Evolutionary conservation across 306 rosid genomes (phyloP).

Genomic region (Adenanthera pavonina): DNA sequence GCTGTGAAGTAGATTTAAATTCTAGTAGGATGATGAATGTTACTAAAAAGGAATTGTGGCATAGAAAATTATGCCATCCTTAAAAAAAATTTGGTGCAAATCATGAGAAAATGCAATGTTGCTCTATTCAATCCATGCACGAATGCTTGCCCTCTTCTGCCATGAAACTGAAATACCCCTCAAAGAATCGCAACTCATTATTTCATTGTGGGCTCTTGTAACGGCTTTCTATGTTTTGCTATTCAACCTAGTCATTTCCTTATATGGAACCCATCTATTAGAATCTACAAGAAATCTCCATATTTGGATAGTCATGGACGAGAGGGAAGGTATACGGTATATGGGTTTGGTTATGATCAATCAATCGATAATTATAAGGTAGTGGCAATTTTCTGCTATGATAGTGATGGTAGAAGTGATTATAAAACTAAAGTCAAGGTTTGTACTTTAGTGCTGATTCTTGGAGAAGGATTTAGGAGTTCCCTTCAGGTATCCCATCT

Average conservation of each 20-base stretch:
- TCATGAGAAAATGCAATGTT: not conserved
- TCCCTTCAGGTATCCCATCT: conserved; percentile 10
- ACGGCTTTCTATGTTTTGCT: conserved; percentile 43
- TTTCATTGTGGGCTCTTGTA: conserved; percentile 41
- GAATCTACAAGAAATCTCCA: conserved; percentile 30
- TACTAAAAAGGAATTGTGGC: too few species aligned
- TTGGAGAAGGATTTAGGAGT: conserved; percentile 41
- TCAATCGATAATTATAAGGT: conserved; percentile 36
- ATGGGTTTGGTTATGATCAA: conserved; percentile 47
- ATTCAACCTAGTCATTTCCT: not conserved
- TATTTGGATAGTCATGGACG: not conserved
- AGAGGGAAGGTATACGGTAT: not conserved
- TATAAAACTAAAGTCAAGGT: conserved; percentile 27
- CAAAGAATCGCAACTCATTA: not conserved
- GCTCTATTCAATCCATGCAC: conserved; percentile 25
- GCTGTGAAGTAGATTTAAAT: too few species aligned
- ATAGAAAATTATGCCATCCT: too few species aligned
- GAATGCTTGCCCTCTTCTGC: not conserved
- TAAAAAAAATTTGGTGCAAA: too few species aligned
- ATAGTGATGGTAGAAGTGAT: not conserved
- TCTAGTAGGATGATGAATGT: too few species aligned
- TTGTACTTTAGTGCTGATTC: conserved; percentile 27
- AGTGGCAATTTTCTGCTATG: conserved; percentile 30
- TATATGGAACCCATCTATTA: conserved; percentile 45
- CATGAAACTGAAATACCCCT: not conserved